Evolutionary conservation across 75 land plant species (phyloP), one percentile per base, ranked within the genome.

Genomic region (Sequoia sempervirens): DNA sequence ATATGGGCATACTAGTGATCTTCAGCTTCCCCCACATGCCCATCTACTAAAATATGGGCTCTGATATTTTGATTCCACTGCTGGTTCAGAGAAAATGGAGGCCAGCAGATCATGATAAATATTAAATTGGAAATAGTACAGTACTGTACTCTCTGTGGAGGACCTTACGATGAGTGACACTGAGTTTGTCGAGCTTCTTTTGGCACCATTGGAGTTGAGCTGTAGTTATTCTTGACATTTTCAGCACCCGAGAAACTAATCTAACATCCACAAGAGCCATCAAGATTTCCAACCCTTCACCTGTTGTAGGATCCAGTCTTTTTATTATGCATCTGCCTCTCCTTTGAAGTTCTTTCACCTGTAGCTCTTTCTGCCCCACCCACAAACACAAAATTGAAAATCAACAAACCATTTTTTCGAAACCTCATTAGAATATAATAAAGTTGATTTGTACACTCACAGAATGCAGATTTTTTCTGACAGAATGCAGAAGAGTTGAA

Each of bases 121-220:
- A 80, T 86, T 72, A 91, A 46, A 87, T 87, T 9, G 95, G 93
- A 79, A 93, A 91, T 12, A 89, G 84, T 46, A 86, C 64, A 86
- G 89, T 86, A 37, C 90, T 85, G 5, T 86, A 81, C 41, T 89
- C 93, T 80, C 92, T 68, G n/a, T 86, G 84, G 30, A 90, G 84
- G 15, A 90, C 28, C 81, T 84, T 89, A 41, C 89, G 82, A 40
- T 76, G 82, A 5, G 41, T 14, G 66, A 93, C 83, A 11, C 53
- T 85, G 17, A 93, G 86, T 26, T 83, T 86, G 58, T 54, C 64
- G 14, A 93, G 56, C 75, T 91, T 93, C 75, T 83, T 81, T 2
- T 85, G 87, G 69, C 95, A 93, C 95, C 95, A 93, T 6, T 84
- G n/a, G 9, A 93, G 79, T 47, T 93, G 95, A 75, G 91, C 90